phyloP scores from a whole-genome alignment of 78 protist genomes.

The Dictyostelium firmibasis region DNA sequence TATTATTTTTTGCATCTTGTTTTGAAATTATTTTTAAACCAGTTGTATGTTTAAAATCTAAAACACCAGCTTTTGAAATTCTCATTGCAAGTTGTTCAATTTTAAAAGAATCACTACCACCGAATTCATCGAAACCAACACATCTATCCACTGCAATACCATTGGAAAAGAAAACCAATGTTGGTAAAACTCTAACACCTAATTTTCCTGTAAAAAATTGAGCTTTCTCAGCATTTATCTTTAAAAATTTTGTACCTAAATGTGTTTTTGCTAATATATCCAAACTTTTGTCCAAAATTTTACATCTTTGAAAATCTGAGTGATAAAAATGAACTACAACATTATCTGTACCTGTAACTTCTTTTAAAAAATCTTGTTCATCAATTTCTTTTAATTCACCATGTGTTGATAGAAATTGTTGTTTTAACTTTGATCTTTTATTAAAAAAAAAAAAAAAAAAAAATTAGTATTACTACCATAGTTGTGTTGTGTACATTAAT shows the following conservation, averaged over 20 bases:
- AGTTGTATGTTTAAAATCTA: constrained; percentile 31
- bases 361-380: constrained; percentile 81
- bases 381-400: constrained; percentile 80
- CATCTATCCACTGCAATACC: constrained; percentile 86
- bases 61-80: constrained; percentile 45
- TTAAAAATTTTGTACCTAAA: constrained; percentile 55
- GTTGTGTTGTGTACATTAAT: background rate
- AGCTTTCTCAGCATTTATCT: constrained; percentile 81
- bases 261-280: constrained; percentile 49
- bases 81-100: constrained; percentile 64
- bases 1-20: background rate
- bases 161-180: constrained; percentile 82
- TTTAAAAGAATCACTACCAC: constrained; percentile 78
- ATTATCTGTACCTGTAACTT: constrained; percentile 54
- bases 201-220: constrained; percentile 84
- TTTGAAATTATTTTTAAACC: constrained; percentile 30
- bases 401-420: constrained; percentile 11
- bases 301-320: constrained; percentile 83
- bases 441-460: too few species aligned
- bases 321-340: constrained; percentile 84
- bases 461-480: background rate
- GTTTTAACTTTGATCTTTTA: constrained; percentile 17
- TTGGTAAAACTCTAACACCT: constrained; percentile 79
- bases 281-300: constrained; percentile 80
- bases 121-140: constrained; percentile 88